These are phyloP conservation scores for Hysterangium stoloniferum DNA, from an alignment of 768 basidiomycete genomes.

Conservation along the genomic window DNA sequence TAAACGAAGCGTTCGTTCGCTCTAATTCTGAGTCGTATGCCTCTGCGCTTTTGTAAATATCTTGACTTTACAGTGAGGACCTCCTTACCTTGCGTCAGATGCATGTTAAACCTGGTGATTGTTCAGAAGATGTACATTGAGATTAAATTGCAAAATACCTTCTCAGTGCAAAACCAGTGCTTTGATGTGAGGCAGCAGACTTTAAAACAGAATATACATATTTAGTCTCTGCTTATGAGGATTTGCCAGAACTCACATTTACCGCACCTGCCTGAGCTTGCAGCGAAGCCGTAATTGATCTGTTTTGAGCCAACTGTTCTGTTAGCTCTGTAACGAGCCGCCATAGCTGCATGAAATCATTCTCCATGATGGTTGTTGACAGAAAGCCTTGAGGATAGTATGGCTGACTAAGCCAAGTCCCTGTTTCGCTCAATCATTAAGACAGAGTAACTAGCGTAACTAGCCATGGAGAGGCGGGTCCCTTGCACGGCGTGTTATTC, in stretches of 20 bases:
- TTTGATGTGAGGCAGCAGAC: conserved; percentile 83
- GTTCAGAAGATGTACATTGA: neutral
- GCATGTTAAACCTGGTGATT: conserved; percentile 79
- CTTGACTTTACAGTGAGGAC: conserved; percentile 1
- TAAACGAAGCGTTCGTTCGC: conserved; percentile 73
- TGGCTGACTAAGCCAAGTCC: neutral
- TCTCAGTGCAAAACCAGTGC: conserved; percentile 87
- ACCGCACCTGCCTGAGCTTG: conserved; percentile 67
- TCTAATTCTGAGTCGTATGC: conserved; percentile 86
- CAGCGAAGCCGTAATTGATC: conserved; percentile 59
- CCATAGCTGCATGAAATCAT: conserved; percentile 29
- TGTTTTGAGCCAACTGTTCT: conserved; percentile 76
- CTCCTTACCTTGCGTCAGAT: conserved; percentile 69
- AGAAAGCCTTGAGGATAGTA: neutral
- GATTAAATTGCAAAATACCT: conserved; percentile 37
- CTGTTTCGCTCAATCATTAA: neutral
- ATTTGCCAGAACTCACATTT: conserved; percentile 50
- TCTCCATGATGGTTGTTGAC: conserved; percentile 3
- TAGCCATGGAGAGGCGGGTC: neutral
- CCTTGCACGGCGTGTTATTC: neutral
- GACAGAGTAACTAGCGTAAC: neutral
- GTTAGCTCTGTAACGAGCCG: conserved; percentile 66
- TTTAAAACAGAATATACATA: conserved; percentile 24
- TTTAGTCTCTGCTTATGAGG: neutral
- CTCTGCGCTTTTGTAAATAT: conserved; percentile 41